These are phyloP conservation scores for Emergomyces africanus DNA, from an alignment of 2,329 filamentous ascomycete species.

Conservation along the genomic window DNA sequence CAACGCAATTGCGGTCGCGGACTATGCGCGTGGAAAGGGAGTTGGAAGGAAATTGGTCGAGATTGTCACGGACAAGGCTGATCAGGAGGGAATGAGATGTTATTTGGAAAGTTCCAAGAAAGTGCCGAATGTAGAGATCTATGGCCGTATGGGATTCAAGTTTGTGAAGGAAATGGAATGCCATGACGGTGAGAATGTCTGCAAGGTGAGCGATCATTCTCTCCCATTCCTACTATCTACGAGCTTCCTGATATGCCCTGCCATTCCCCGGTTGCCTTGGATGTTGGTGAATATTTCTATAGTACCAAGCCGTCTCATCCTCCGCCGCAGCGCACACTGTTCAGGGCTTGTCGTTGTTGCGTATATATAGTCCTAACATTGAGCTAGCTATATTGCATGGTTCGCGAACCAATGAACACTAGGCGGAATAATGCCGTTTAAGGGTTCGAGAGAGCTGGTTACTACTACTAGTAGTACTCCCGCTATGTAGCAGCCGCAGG, in stretches of 20 bases:
- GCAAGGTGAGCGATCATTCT: slow-evolving; percentile 21
- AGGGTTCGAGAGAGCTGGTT: not conserved
- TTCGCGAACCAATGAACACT: slow-evolving; percentile 7
- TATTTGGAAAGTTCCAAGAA: slow-evolving; percentile 60
- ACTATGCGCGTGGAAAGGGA: slow-evolving; percentile 52
- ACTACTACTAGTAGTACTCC: too few relatives aligned
- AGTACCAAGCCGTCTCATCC: not conserved
- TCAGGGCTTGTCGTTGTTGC: not conserved
- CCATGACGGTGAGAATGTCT: slow-evolving; percentile 47
- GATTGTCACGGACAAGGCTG: slow-evolving; percentile 49
- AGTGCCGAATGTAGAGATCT: slow-evolving; percentile 57
- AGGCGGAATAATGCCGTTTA: not conserved
- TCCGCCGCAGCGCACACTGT: not conserved
- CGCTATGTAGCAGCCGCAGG: too few relatives aligned
- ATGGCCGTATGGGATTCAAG: slow-evolving; percentile 56
- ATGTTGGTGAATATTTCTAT: not conserved
- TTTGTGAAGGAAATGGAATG: slow-evolving; percentile 52
- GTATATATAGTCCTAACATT: not conserved
- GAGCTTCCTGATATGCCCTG: not conserved
- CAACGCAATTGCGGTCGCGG: slow-evolving; percentile 59
- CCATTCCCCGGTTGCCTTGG: not conserved
- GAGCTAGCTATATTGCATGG: slow-evolving; percentile 11
- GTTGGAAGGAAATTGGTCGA: slow-evolving; percentile 54
- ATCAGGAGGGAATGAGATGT: slow-evolving; percentile 50
- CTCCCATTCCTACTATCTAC: not conserved